Base-by-base conservation (phyloP, 352 stramenopile species). In the Phytophthora podocarpi region DNA sequence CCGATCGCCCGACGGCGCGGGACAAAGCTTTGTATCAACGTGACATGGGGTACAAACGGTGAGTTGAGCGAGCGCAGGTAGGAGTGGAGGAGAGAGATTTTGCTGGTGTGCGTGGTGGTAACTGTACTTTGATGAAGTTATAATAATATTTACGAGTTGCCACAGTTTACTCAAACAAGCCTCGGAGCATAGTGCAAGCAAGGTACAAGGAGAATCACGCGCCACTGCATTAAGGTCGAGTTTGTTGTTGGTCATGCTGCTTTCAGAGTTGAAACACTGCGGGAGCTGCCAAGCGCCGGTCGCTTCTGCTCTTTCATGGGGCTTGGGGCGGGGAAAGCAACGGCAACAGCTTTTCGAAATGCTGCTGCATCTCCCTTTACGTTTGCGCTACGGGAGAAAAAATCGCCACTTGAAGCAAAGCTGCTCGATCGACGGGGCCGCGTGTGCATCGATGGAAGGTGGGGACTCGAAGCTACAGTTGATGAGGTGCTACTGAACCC, bases 1-100 rank as follows among this genome's bases (percentile, higher is more conserved):
- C 78, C 7, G 87, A 96, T 67, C 76, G 78, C 13, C 83, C 85
- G 9, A 94, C 85, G 7, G 82, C 83, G 21, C 74, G 82, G 9
- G 87, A 95, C 56, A 87, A 80, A 69, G 81, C 86, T 5, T 64
- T 90, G 30, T 95, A 95, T 69, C 89, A 90, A 53, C 80, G 71
- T 36, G 87, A 92, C 18, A 95, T 95, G 87, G 87, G 87, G 15
- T 95, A 91, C 42, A 45, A 78, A 8, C 70, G 72, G 37, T 92
- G 50, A 74, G 40, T 39, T 50, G 20, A 24, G 32, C 20, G 27
- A 49, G 52, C 20, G 34, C 52, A 64, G 24, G 39, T 55, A 59
- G 26, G 35, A 61, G 37, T 52, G 24, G 8, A 40, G 34, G 36
- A 37, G 47, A n/a, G 21, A 52, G 15, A 13, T 54, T 16, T 39